These are phyloP conservation scores for grape (Vitis vinifera) DNA, from an alignment of 164 flowering plant genomes.

Conservation along the genomic window DNA sequence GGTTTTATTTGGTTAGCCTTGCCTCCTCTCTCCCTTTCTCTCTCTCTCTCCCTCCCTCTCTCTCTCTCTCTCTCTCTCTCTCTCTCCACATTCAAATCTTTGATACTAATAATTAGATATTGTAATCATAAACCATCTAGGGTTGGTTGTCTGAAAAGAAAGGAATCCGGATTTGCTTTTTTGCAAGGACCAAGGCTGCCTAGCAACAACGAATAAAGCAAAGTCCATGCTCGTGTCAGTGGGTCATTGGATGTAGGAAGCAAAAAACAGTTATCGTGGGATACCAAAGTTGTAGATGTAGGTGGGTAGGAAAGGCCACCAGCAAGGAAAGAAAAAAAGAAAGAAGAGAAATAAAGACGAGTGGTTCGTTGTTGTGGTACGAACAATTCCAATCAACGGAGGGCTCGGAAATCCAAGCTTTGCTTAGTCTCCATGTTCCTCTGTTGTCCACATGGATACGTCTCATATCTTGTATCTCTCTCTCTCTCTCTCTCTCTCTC, in stretches of 20 bases:
- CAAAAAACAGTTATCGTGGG: conserved; percentile 4
- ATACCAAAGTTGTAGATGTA: background rate
- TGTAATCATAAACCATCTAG: background rate
- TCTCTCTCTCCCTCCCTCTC: background rate
- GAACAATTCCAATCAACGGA: background rate
- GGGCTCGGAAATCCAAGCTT: conserved; percentile 12
- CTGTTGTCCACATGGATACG: conserved; percentile 7
- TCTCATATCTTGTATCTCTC: background rate
- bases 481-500: conserved; percentile 3
- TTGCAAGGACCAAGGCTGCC: conserved; percentile 23
- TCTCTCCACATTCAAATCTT: background rate
- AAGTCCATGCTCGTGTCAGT: background rate
- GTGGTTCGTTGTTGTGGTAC: background rate
- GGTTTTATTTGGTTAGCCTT: background rate
- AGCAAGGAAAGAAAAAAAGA: background rate
- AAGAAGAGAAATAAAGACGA: background rate
- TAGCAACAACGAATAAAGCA: conserved; percentile 21
- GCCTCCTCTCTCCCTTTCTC: background rate
- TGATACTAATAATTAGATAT: conserved; percentile 4
- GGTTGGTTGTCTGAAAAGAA: conserved; percentile 5
- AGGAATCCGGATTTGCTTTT: conserved; percentile 21
- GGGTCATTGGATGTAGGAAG: background rate
- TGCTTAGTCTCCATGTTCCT: background rate
- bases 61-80: background rate
- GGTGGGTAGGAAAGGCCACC: background rate